A percentile compares a stretch with the other conserved stretches of the same genome.
These are phyloP conservation scores for Teunomyces aglyptinius DNA, from an alignment of 805 yeast species.

Conservation along the genomic window DNA sequence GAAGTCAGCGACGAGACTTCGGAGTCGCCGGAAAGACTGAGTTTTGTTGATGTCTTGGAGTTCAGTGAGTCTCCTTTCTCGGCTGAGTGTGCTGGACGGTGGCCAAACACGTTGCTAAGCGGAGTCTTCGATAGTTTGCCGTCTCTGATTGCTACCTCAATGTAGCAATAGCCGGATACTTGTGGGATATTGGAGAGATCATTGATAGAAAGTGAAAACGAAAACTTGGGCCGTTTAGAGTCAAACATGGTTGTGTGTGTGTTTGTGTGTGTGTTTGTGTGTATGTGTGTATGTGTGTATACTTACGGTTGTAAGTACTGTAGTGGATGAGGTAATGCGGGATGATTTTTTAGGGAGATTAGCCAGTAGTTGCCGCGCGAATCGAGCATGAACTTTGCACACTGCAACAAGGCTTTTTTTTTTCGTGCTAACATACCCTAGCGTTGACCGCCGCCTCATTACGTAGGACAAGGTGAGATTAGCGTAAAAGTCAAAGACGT, in stretches of 20 bases:
- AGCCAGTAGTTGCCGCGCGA: background rate
- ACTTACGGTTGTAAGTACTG: too few species aligned
- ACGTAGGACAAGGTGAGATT: background rate
- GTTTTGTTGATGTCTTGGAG: constrained; percentile 4
- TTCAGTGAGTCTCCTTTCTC: constrained; percentile 15
- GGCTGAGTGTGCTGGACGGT: background rate
- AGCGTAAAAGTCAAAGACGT: background rate
- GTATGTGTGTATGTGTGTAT: too few species aligned
- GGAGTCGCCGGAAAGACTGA: constrained; percentile 13
- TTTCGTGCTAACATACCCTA: background rate
- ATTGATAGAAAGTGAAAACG: constrained; percentile 54
- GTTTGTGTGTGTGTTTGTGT: background rate
- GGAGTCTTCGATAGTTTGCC: constrained; percentile 16
- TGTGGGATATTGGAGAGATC: constrained; percentile 87
- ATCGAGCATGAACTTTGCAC: background rate
- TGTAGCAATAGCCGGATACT: constrained; percentile 61
- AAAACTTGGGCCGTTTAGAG: constrained; percentile 57
- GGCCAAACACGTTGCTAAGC: background rate
- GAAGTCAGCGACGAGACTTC: constrained; percentile 3
- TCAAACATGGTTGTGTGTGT: background rate
- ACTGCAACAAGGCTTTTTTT: background rate
- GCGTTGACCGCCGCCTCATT: background rate
- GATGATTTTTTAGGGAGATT: background rate
- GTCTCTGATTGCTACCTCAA: constrained; percentile 63
- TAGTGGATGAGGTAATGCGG: background rate